These are phyloP conservation scores for Senna tora DNA, from an alignment of 306 rosid species.

Conservation along the genomic window DNA sequence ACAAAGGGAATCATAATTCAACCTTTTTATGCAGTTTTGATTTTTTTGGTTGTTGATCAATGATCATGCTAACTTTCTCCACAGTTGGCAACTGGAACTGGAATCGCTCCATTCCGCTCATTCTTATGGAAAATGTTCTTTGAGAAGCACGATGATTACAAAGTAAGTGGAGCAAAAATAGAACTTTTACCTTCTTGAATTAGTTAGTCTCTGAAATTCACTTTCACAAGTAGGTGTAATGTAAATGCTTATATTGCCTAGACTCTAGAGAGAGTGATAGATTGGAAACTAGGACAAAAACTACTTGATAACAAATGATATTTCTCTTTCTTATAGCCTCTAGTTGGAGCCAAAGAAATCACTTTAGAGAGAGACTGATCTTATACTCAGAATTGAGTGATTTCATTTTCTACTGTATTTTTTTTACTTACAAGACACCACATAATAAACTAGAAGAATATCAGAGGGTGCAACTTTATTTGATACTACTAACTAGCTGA, in stretches of 20 bases:
- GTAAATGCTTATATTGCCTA: constrained; percentile 1
- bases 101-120: constrained; percentile 94
- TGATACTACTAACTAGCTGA: constrained; percentile 8
- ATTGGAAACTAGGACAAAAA: background rate
- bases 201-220: no score
- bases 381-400: background rate
- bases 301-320: background rate
- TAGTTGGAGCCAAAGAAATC: background rate
- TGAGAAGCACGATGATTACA: constrained; percentile 91
- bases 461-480: constrained; percentile 4
- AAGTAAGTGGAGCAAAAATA: constrained; percentile 45
- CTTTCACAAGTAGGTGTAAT: no score
- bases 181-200: no score
- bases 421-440: background rate
- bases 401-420: background rate
- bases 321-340: background rate
- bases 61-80: constrained; percentile 32
- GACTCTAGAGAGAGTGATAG: no score
- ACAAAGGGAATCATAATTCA: background rate
- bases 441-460: constrained; percentile 16
- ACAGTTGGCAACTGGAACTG: constrained; percentile 98
- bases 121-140: constrained; percentile 98
- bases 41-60: constrained; percentile 24
- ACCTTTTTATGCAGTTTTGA: background rate
- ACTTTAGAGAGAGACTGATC: background rate